Conservation (phyloP, 352 stramenopile genomes). For the Peronospora belbahrii region DNA sequence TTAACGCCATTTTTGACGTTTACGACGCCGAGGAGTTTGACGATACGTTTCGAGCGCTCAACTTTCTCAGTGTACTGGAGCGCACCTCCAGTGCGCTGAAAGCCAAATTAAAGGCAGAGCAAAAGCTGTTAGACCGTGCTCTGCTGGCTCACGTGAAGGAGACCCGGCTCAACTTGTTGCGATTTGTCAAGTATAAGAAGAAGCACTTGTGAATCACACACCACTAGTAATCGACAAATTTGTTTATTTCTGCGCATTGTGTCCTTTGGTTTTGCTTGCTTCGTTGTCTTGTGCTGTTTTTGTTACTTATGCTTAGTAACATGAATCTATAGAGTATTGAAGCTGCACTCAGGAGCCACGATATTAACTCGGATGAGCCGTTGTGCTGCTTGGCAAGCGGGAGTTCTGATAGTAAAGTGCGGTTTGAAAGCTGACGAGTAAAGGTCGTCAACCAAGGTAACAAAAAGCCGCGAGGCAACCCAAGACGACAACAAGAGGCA, state of each 20-base stretch:
- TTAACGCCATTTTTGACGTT: constrained; percentile 85
- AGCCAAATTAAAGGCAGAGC: constrained; percentile 67
- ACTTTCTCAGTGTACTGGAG: constrained; percentile 63
- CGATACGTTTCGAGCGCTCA: constrained; percentile 51
- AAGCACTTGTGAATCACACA: constrained; percentile 61
- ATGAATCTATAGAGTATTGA: constrained; percentile 51
- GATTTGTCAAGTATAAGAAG: constrained; percentile 91
- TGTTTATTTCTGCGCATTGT: constrained; percentile 11
- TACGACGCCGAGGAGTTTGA: constrained; percentile 80
- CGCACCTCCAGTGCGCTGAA: constrained; percentile 51
- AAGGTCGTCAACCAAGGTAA: too few species aligned
- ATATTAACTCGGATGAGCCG: constrained; percentile 65
- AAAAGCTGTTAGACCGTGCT: constrained; percentile 69
- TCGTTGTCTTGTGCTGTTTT: constrained; percentile 1
- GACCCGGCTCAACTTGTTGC: constrained; percentile 76
- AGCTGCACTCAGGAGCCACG: constrained; percentile 55
- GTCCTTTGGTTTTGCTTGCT: constrained; percentile 1
- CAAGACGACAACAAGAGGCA: too few species aligned
- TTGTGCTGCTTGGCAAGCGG: constrained; percentile 44
- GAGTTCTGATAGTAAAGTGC: too few species aligned
- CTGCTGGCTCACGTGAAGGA: constrained; percentile 81
- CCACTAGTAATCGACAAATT: constrained; percentile 12
- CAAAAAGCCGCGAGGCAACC: too few species aligned
- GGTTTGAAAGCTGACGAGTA: too few species aligned
- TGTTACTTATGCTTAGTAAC: constrained; percentile 25